Evolutionary conservation across 2,329 filamentous ascomycete genomes (phyloP), one percentile per base, ranked within the genome.

Genomic region (Aspergillus sp.): DNA sequence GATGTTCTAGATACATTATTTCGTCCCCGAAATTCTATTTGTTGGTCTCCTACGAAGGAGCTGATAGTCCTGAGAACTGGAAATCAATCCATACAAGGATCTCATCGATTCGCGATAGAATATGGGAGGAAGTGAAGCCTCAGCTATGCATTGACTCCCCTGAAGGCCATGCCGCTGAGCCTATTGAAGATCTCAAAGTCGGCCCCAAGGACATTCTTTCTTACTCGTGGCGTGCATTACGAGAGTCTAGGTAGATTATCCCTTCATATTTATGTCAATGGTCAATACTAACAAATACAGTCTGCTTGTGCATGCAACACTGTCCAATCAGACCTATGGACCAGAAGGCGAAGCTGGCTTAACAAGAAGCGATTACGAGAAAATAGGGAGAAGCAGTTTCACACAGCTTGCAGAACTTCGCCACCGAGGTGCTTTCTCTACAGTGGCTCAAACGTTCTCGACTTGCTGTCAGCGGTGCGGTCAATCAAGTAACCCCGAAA

Each of bases 131-230:
- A 25, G 91, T 97, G 5, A 85, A 84, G 65, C 83, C 87, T 52
- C 85, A 96, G 4, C 82, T 99, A 1, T 99, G 95, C 68, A 89
- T 96, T 62, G 95, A 97, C 74, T 96, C 95, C 1, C 95, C 96
- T 0, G 95, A 99, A 75, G 93, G 93, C 0, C 88, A 95, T 71
- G 79, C 70, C 0, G 78, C 84, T 70, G 66, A 82, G 58, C 65
- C 81, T 52, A 66, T 88, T 0, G 87, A 93, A 52, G 90, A 93
- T 25, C 73, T 91, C n/a, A 85, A 90, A 15, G 83, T 88, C 4
- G 89, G 87, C 1, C 81, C 91, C 0, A 98, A 97, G 70, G 91
- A 96, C 66, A 83, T 96, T 17, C 76, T 99, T 47, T 98, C 93
- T 63, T 99, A 95, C 73, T 96, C 92, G 61, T 99, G 96, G 83